A percentile compares a stretch with the other conserved stretches of the same genome.
Evolutionary conservation across 2,329 filamentous ascomycete species (phyloP).

Genomic region (Lasiodiplodia hormozganensis): DNA sequence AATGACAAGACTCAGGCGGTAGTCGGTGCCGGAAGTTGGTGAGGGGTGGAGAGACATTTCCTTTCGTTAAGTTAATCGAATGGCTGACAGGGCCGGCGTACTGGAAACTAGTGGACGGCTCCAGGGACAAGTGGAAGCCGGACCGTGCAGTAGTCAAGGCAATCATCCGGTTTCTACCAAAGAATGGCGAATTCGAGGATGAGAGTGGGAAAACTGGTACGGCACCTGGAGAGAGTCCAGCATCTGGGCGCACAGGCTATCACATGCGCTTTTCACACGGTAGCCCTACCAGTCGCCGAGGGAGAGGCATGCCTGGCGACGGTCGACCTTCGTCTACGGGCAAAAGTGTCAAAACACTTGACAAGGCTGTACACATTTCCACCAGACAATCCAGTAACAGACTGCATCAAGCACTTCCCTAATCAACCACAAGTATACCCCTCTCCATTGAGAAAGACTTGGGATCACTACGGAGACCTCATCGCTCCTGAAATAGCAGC

Average conservation of each 20-base stretch:
- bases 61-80: too few relatives aligned
- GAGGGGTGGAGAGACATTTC: too few relatives aligned
- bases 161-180: too few relatives aligned
- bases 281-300: conserved; percentile 7
- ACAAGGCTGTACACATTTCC: conserved; percentile 4
- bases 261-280: conserved; percentile 2
- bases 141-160: too few relatives aligned
- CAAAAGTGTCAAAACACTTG: conserved; percentile 10
- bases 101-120: too few relatives aligned
- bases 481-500: background rate
- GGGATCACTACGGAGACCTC: background rate
- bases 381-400: background rate
- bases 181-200: background rate
- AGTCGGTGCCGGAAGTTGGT: too few relatives aligned
- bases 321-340: conserved; percentile 8
- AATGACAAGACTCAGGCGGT: too few relatives aligned
- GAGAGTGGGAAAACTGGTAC: conserved; percentile 11
- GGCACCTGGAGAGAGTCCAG: conserved; percentile 10
- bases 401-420: conserved; percentile 5
- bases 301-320: conserved; percentile 10
- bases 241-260: background rate
- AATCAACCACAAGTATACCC: conserved; percentile 2
- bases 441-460: background rate
- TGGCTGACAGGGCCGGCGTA: too few relatives aligned
- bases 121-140: background rate